A percentile compares a stretch with the other conserved stretches of the same genome.
Conservation (phyloP, 2,329 filamentous ascomycete genomes). For the Apiospora saccharicola region DNA sequence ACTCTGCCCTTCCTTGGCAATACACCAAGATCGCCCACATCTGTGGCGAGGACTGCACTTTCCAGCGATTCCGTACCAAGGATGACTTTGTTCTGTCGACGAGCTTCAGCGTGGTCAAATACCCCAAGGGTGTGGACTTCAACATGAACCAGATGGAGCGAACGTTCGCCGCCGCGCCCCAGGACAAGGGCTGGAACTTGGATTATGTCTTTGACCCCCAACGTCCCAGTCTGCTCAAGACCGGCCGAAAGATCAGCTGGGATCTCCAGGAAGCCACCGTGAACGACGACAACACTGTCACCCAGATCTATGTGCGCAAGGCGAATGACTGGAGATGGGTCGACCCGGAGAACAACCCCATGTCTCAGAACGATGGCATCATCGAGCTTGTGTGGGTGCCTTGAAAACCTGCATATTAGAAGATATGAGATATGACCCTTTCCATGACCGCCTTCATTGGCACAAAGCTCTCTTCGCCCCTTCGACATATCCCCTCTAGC, state of each 20-base stretch:
- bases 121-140: slow-evolving; percentile 59
- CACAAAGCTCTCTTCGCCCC: slow-evolving; percentile 25
- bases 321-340: slow-evolving; percentile 62
- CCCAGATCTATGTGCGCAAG: slow-evolving; percentile 61
- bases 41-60: slow-evolving; percentile 67
- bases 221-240: slow-evolving; percentile 54
- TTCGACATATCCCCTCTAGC: not conserved
- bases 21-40: slow-evolving; percentile 64
- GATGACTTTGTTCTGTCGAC: slow-evolving; percentile 64
- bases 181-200: slow-evolving; percentile 57
- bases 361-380: slow-evolving; percentile 62
- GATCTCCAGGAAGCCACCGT: slow-evolving; percentile 59
- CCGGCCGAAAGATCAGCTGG: slow-evolving; percentile 60
- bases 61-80: slow-evolving; percentile 63
- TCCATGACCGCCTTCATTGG: slow-evolving; percentile 28
- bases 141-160: slow-evolving; percentile 59
- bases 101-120: slow-evolving; percentile 66
- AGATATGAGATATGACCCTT: slow-evolving; percentile 33
- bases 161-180: slow-evolving; percentile 58
- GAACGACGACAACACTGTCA: slow-evolving; percentile 57
- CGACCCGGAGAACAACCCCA: slow-evolving; percentile 51
- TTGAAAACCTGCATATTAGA: slow-evolving; percentile 30
- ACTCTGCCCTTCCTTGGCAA: slow-evolving; percentile 60
- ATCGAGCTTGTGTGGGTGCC: slow-evolving; percentile 66
- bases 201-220: slow-evolving; percentile 61